Evolutionary conservation across 345 rosid species (phyloP).

Genomic region (Gossypium anomalum): DNA sequence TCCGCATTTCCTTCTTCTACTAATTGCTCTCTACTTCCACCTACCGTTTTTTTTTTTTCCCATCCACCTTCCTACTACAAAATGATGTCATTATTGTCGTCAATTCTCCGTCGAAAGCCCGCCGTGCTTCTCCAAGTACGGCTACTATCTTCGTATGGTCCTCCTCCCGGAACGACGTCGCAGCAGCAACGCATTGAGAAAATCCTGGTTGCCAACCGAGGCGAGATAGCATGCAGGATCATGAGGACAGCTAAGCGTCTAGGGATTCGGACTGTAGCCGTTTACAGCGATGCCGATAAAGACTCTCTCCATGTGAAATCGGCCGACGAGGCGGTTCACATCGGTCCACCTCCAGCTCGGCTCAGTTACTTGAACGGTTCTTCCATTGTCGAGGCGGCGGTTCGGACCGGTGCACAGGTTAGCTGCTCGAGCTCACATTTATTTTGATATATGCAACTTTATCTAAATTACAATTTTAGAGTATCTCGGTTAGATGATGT

Average conservation of each 20-base stretch:
- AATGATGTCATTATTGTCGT: slow-evolving; percentile 50
- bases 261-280: slow-evolving; percentile 77
- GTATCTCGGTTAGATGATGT: not conserved
- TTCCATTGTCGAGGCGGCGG: slow-evolving; percentile 65
- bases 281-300: slow-evolving; percentile 83
- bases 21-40: not conserved
- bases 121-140: slow-evolving; percentile 30
- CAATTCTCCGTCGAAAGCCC: slow-evolving; percentile 46
- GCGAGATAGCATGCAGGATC: slow-evolving; percentile 84
- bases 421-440: slow-evolving; percentile 5
- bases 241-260: slow-evolving; percentile 74
- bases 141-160: slow-evolving; percentile 26
- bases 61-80: not conserved
- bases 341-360: slow-evolving; percentile 84
- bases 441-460: not conserved
- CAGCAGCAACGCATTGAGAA: slow-evolving; percentile 55
- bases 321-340: slow-evolving; percentile 75
- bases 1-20: not conserved
- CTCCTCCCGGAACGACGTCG: not conserved
- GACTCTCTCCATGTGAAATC: slow-evolving; percentile 83
- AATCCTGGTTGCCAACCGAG: slow-evolving; percentile 75
- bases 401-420: slow-evolving; percentile 83
- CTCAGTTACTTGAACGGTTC: slow-evolving; percentile 64
- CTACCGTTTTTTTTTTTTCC: not conserved
- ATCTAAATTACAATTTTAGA: not conserved